These are phyloP conservation scores for Tolypocladium sp. DNA, from an alignment of 2,329 filamentous ascomycete species.

Conservation along the genomic window DNA sequence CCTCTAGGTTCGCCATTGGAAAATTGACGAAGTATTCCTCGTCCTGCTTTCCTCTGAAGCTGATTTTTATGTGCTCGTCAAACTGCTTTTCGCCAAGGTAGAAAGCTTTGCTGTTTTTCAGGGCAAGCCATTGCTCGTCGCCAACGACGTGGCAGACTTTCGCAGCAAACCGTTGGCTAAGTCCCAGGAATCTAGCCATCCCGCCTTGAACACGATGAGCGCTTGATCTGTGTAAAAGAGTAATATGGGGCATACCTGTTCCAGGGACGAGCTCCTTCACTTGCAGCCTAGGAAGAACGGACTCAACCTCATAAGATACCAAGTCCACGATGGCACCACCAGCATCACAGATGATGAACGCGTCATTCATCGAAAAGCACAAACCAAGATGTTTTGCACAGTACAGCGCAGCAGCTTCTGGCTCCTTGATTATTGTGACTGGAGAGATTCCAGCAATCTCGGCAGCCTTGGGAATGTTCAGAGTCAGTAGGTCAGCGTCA, in stretches of 20 bases:
- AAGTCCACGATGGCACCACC: background rate
- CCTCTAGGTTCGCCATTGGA: background rate
- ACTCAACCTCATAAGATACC: background rate
- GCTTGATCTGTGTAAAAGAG: background rate
- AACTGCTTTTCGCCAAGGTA: background rate
- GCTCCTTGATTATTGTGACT: background rate
- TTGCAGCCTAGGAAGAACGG: background rate
- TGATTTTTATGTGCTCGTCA: background rate
- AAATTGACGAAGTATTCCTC: background rate
- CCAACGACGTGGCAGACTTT: background rate
- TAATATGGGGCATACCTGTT: background rate
- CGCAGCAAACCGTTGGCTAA: background rate
- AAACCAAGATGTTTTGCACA: background rate
- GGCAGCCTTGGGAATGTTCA: background rate
- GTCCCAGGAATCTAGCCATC: background rate
- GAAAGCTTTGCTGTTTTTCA: background rate
- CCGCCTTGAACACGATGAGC: background rate
- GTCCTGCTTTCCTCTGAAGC: background rate
- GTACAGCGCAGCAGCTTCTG: background rate
- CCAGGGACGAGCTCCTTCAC: background rate
- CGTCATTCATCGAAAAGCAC: background rate
- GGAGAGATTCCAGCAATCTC: background rate
- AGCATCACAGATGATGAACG: background rate
- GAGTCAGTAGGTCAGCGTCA: background rate
- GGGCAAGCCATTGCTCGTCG: background rate